Conservation (phyloP, 495 filamentous ascomycete species). For the Entonaema liquescens region DNA sequence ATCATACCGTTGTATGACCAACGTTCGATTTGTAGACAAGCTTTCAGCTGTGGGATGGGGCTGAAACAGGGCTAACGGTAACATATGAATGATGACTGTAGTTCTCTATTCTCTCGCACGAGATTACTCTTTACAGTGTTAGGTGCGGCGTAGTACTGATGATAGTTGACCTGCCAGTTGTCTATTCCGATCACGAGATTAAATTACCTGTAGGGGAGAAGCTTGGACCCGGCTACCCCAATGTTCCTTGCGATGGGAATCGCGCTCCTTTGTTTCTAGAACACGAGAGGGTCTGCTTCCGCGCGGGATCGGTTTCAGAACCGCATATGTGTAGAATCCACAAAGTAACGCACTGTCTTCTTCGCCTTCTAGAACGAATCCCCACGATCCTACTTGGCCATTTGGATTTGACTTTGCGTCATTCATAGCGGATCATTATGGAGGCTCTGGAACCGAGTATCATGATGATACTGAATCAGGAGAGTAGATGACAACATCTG, state of each 20-base stretch:
- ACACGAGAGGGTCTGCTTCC: neutral
- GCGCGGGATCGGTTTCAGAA: conserved; percentile 3
- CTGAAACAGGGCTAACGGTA: neutral
- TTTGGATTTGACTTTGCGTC: neutral
- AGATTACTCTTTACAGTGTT: neutral
- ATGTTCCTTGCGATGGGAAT: neutral
- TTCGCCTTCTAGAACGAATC: conserved; percentile 1
- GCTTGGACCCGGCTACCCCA: neutral
- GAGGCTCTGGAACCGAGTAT: conserved; percentile 2
- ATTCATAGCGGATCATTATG: neutral
- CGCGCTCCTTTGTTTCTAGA: neutral
- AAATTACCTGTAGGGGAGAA: neutral
- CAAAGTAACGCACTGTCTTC: neutral
- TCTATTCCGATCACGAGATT: neutral
- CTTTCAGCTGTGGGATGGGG: neutral
- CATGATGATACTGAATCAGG: conserved; percentile 10
- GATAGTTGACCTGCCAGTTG: neutral
- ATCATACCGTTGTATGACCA: neutral
- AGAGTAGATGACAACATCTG: neutral
- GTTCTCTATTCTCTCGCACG: neutral
- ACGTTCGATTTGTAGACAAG: neutral
- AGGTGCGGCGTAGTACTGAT: neutral
- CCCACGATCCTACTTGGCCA: neutral
- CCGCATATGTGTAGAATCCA: neutral
- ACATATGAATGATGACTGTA: neutral